Evolutionary conservation across 306 rosid genomes (phyloP), one percentile per base, ranked within the genome.

Genomic region (Lathyrus sativus): DNA sequence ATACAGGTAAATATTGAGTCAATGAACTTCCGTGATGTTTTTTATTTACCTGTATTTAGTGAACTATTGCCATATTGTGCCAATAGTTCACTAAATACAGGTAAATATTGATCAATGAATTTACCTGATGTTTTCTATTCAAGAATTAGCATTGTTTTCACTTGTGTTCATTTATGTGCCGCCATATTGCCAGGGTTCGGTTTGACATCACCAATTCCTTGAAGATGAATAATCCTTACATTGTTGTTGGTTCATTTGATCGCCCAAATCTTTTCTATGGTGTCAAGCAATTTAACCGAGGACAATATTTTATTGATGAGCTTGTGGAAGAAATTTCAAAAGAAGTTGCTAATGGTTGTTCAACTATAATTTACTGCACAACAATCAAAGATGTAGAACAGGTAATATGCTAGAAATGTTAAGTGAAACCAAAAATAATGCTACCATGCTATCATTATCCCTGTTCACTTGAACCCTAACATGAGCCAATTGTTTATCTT

Each of bases 351-450:
- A 81, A 65, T 67, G 78, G 86, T 72, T 85, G 86, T 82, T 89
- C 97, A 63, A 91, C 95, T 55, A 87, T 91, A 60, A 79, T 91
- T 59, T 91, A 89, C 83, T 89, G 97, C 86, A 91, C 91, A 35
- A 89, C 96, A 77, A 81, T 89, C 73, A 91, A 84, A 78, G 96
- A 89, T 70, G 97, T 89, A 28, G 89, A 89, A 70, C 95, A 84
- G 97, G 97, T 87, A 74, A 50, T 58, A 45, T 62, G 71, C 74
- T 67, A 18, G 41, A 48, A 70, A 75, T 72, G 42, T 71, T 33
- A 45, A n/a, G n/a, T n/a, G n/a, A n/a, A n/a, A n/a, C n/a, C n/a
- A n/a, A n/a, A n/a, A n/a, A 13, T 70, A 42, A 19, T 57, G 22
- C 66, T 59, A 37, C 46, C 39, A 38, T 71, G 51, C 50, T 62